Base-by-base conservation (phyloP, 352 stramenopile genomes). In the Pythium phragmitis region DNA sequence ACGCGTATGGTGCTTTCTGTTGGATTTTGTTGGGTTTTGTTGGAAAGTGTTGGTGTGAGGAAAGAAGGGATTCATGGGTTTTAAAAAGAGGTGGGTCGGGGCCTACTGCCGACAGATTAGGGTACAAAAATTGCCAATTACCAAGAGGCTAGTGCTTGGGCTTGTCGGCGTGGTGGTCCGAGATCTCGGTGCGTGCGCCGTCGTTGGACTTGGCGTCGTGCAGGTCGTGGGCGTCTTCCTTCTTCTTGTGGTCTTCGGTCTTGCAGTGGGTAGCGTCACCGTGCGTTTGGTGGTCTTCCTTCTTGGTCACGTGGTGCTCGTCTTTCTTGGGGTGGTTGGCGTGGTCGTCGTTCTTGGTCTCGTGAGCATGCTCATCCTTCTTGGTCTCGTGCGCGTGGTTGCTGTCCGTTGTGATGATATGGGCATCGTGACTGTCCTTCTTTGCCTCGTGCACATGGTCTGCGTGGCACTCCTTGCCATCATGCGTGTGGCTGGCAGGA, bases 121-220 rank as follows among this genome's bases (percentile, higher is more conserved):
- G 60, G 33, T 57, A 39, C 43, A 57, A 49, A 51, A 16, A 3
- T 37, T 13, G 7, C 17, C 28, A 34, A 1, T 13, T 4, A 2
- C 26, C n/a, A 19, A 7, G 17, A 37, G 34, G n/a, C 37, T 69
- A 69, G 42, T 69, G 62, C 34, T 71, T 66, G 43, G 66, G 62
- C 34, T 71, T 66, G 43, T 70, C 64, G 26, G 64, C 64, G 58
- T 71, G 65, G 46, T 70, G 56, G 50, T 66, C 51, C 39, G 49
- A 55, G 36, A 60, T 43, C 61, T 68, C 61, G 19, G 61, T 52
- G 33, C 46, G 52, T 12, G 61, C 61, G 34, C 61, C 52, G 21
- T 68, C 61, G 28, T 68, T 68, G 7, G 37, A 54, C 61, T 68
- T 68, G 53, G 34, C 26, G 14, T 56, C 21, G 23, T 48, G 42